phyloP scores from a whole-genome alignment of 2,329 filamentous ascomycete species.

The Aspergillus sp. region DNA sequence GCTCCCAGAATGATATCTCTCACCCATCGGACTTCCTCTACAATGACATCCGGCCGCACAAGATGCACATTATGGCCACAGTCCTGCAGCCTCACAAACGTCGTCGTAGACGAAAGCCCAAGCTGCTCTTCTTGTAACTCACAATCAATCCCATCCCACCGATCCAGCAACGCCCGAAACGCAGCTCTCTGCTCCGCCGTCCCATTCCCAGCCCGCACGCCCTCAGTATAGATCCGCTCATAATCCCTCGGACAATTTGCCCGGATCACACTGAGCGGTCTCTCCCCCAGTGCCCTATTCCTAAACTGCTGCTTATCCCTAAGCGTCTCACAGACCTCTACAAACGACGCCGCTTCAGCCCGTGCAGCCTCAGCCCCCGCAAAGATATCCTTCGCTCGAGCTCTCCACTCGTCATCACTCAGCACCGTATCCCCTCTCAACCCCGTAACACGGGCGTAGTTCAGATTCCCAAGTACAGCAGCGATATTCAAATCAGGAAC shows the following conservation, averaged over 20 bases:
- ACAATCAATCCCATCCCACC: conserved; percentile 28
- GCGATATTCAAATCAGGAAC: conserved; percentile 32
- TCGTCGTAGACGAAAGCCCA: conserved; percentile 28
- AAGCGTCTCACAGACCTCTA: conserved; percentile 28
- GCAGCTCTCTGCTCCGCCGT: conserved; percentile 29
- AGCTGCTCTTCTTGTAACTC: conserved; percentile 35
- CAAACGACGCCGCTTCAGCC: conserved; percentile 23
- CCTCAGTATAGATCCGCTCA: conserved; percentile 32
- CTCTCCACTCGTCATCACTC: conserved; percentile 35
- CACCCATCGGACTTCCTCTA: conserved; percentile 38
- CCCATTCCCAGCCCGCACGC: conserved; percentile 34
- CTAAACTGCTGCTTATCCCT: conserved; percentile 32
- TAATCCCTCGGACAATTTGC: conserved; percentile 34
- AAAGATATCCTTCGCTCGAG: conserved; percentile 30
- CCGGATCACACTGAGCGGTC: conserved; percentile 38
- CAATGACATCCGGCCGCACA: conserved; percentile 37
- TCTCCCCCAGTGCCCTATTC: conserved; percentile 24
- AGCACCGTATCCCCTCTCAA: conserved; percentile 29
- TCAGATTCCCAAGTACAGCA: conserved; percentile 31
- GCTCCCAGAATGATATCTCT: conserved; percentile 9
- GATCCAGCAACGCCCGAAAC: conserved; percentile 30
- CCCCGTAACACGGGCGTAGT: conserved; percentile 32
- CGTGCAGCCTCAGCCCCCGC: conserved; percentile 20
- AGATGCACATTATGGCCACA: conserved; percentile 42
- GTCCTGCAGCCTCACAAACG: conserved; percentile 32